These are phyloP conservation scores for Ambrosia trifida DNA, from an alignment of 129 eudicot genomes.

Conservation along the genomic window DNA sequence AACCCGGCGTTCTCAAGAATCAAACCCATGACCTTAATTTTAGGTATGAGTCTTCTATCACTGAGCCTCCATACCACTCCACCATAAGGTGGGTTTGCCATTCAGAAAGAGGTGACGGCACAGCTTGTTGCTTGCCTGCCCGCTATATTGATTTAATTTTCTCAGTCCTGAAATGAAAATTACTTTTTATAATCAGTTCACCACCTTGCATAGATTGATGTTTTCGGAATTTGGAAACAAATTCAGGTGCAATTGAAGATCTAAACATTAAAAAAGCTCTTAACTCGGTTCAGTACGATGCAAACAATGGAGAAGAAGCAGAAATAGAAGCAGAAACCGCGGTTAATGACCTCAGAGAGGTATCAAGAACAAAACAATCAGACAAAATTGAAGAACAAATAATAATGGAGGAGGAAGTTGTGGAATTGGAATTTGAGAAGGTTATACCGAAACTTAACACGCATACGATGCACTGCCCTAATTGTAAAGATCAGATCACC, in stretches of 20 bases:
- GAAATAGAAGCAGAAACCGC: not conserved
- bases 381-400: slow-evolving; percentile 34
- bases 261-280: slow-evolving; percentile 28
- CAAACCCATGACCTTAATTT: no score
- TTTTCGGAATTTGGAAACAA: slow-evolving; percentile 16
- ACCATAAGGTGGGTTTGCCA: no score
- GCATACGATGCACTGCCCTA: slow-evolving; percentile 61
- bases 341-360: slow-evolving; percentile 16
- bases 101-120: no score
- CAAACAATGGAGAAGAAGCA: not conserved
- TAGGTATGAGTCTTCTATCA: no score
- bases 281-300: slow-evolving; percentile 10
- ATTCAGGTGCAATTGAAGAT: slow-evolving; percentile 32
- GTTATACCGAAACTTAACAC: slow-evolving; percentile 41
- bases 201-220: slow-evolving; percentile 27
- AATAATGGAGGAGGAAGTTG: slow-evolving; percentile 48
- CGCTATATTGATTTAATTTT: no score
- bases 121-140: no score
- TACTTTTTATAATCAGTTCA: not conserved
- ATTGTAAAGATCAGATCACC: slow-evolving; percentile 47
- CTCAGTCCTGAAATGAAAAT: no score
- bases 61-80: no score
- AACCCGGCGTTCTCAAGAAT: no score
- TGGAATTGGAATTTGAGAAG: slow-evolving; percentile 65
- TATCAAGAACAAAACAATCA: slow-evolving; percentile 3